Percentiles rank a stretch among this genome's conserved stretches.
Evolutionary conservation across 1,284 basidiomycete genomes (phyloP).

Genomic region (Trametes versicolor): DNA sequence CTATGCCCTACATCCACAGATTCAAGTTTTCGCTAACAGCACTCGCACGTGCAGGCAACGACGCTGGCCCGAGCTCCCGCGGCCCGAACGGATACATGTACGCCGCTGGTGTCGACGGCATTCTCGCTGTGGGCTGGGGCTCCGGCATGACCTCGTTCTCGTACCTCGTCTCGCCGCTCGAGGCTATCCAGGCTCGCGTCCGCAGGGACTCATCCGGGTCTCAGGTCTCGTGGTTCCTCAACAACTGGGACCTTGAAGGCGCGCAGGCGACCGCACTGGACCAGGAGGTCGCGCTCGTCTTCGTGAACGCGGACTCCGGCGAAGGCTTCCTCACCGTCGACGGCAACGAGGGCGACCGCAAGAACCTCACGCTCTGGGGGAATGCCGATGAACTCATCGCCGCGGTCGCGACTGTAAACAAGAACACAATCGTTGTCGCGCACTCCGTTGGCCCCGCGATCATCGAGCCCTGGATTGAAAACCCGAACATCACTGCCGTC

Average conservation of each 20-base stretch:
- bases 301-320: conserved; percentile 80
- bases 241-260: conserved; percentile 69
- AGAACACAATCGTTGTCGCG: conserved; percentile 86
- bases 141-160: conserved; percentile 62
- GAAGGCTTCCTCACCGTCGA: conserved; percentile 83
- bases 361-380: conserved; percentile 85
- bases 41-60: conserved; percentile 40
- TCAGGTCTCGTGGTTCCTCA: conserved; percentile 64
- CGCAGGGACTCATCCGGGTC: conserved; percentile 64
- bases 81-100: conserved; percentile 83
- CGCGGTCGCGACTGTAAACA: conserved; percentile 68
- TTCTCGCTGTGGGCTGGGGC: conserved; percentile 86
- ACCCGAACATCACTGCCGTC: conserved; percentile 78
- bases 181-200: conserved; percentile 75
- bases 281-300: conserved; percentile 76
- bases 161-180: conserved; percentile 71
- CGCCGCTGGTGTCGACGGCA: conserved; percentile 70
- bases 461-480: conserved; percentile 81
- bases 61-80: conserved; percentile 72
- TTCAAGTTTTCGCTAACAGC: background rate
- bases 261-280: conserved; percentile 61
- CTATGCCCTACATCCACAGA: background rate
- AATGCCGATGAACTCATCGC: conserved; percentile 73
- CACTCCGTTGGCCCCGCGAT: conserved; percentile 82
- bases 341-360: conserved; percentile 80